Base-by-base conservation (phyloP, 2,329 filamentous ascomycete species). In the Gaeumannomyces sp. region DNA sequence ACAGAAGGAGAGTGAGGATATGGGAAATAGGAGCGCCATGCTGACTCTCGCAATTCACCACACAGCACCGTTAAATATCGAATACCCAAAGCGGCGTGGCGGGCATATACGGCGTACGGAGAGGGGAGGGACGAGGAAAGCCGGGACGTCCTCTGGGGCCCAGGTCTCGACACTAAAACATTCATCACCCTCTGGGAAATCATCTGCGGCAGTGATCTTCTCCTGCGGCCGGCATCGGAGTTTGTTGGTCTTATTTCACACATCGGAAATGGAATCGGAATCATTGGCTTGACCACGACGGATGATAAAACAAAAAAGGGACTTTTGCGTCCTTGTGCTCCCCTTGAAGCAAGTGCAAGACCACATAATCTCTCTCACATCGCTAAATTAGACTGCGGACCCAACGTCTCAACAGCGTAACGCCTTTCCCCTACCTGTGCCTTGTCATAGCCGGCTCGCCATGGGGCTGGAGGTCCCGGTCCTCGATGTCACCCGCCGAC, bases 31-130 rank as follows among this genome's bases (percentile, higher is more conserved):
- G 60, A 31, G 38, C 35, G 13, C 19, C 45, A 53, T 22, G 53
- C 16, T 31, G 33, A 56, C 28, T 27, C 28, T 56, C n/a, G 7
- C 25, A 28, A 14, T n/a, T 33, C 61, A 29, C 10, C 19, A 28
- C 38, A 59, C 50, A 66, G 65, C 65, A 66, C 64, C 65, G 65
- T 29, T 66, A 66, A 66, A 64, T 25, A 22, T 45, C 16, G 64
- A 65, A 62, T 56, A 62, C 25, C 61, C 38, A 27, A 28, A 50
- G 25, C 38, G 38, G 59, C 31, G 56, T 19, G 61, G 61, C 45
- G 61, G 61, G 38, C 25, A 56, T 25, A 53, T 53, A 62, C 53
- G 61, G 27, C 61, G 61, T 57, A 62, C 61, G 61, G 61, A 62
- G 61, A 45, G 25, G 60, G 60, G 35, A 62, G 35, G 60, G 35